A percentile compares a stretch with the other conserved stretches of the same genome.
phyloP scores from a whole-genome alignment of 2,329 filamentous ascomycete genomes.

The Pseudogymnoascus sp. region DNA sequence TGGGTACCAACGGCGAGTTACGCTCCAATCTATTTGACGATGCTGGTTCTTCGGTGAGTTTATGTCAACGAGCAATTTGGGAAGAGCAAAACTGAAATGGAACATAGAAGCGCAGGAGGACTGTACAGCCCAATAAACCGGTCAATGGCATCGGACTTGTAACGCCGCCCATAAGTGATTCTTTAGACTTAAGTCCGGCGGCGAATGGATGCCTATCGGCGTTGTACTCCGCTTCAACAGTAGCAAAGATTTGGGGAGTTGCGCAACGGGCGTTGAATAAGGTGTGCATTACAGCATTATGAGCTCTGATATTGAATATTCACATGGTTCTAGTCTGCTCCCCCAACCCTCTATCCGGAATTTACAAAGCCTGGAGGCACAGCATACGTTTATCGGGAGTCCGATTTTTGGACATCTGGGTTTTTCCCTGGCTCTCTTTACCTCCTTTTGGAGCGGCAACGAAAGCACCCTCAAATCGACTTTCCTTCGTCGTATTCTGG shows the following conservation, averaged over 20 bases:
- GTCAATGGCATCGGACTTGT: neutral
- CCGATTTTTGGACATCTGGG: slow-evolving; percentile 41
- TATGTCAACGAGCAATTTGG: neutral
- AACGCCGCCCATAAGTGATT: neutral
- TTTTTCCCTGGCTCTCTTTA: slow-evolving; percentile 42
- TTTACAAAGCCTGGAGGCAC: slow-evolving; percentile 32
- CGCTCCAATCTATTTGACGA: neutral
- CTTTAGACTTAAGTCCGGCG: neutral
- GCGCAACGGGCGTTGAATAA: slow-evolving; percentile 15
- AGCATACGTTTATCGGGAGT: slow-evolving; percentile 34
- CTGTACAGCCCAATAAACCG: neutral
- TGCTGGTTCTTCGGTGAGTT: neutral
- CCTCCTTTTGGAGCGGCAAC: slow-evolving; percentile 32
- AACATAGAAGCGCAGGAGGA: neutral
- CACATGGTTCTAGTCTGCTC: slow-evolving; percentile 6
- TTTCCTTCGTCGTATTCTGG: neutral
- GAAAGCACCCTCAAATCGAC: slow-evolving; percentile 21
- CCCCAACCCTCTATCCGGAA: slow-evolving; percentile 29
- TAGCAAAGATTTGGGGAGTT: slow-evolving; percentile 22
- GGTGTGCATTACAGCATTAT: neutral
- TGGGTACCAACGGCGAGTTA: neutral
- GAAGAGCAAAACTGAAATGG: neutral
- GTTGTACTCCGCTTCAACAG: slow-evolving; percentile 18
- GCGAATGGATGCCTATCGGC: neutral
- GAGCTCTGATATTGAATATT: slow-evolving; percentile 8